A percentile compares a stretch with the other conserved stretches of the same genome.
Conservation (phyloP, 1,284 basidiomycete species). For the Neonothopanus nambi region DNA sequence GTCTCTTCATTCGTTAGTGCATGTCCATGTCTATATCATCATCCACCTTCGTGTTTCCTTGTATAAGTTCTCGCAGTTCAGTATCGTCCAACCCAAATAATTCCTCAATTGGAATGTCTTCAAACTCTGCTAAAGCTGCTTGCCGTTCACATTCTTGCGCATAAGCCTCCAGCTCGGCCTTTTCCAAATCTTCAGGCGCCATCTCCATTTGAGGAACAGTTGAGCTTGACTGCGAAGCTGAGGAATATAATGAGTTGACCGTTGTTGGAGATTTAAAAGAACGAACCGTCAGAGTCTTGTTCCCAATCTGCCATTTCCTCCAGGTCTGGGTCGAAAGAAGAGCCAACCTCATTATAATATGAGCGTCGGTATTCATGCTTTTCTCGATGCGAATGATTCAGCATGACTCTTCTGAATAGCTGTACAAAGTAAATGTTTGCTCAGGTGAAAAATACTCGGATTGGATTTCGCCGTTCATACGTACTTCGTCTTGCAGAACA, state of each 20-base stretch:
- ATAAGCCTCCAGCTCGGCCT: constrained; percentile 60
- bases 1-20: neutral
- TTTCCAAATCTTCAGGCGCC: constrained; percentile 47
- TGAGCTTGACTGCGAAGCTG: neutral
- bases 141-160: constrained; percentile 49
- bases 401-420: constrained; percentile 13
- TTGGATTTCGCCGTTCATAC: neutral
- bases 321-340: constrained; percentile 17
- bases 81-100: constrained; percentile 34
- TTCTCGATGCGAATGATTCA: constrained; percentile 7
- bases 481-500: constrained; percentile 12
- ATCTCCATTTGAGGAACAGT: constrained; percentile 16
- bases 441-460: neutral
- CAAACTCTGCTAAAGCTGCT: constrained; percentile 50
- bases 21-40: constrained; percentile 6
- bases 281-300: constrained; percentile 8
- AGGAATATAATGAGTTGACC: neutral
- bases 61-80: constrained; percentile 16
- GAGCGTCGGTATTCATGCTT: constrained; percentile 12
- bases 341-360: constrained; percentile 13
- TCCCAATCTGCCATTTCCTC: constrained; percentile 14
- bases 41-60: neutral
- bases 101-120: constrained; percentile 43
- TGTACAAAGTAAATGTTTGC: neutral
- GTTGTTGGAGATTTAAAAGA: too few species aligned